These are phyloP conservation scores for Backusella liffmaniae DNA, from an alignment of 192 early-diverging fungal species.

Conservation along the genomic window DNA sequence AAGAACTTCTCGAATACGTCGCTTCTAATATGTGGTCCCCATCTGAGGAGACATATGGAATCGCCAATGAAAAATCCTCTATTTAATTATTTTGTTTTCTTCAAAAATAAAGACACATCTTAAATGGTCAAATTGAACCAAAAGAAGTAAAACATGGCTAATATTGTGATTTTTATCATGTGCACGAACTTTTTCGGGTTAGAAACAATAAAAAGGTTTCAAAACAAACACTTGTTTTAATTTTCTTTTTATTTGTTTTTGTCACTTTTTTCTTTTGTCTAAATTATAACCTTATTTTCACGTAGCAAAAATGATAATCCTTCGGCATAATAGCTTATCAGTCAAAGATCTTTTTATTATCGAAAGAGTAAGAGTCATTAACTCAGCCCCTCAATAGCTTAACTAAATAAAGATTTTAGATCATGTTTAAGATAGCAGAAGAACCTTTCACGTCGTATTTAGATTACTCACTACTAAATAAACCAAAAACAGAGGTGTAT, in stretches of 20 bases:
- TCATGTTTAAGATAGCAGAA: conserved; percentile 49
- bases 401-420: conserved; percentile 24
- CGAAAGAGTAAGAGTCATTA: conserved; percentile 47
- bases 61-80: background rate
- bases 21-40: conserved; percentile 10
- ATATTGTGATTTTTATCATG: background rate
- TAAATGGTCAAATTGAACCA: background rate
- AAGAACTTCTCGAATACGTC: conserved; percentile 9
- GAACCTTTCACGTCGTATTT: conserved; percentile 34
- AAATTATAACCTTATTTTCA: background rate
- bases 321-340: conserved; percentile 47
- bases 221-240: background rate
- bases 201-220: background rate
- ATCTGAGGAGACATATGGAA: background rate
- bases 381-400: background rate
- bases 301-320: conserved; percentile 41
- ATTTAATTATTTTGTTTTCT: background rate
- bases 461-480: conserved; percentile 60
- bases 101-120: background rate
- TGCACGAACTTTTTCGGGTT: conserved; percentile 5
- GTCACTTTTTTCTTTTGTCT: background rate
- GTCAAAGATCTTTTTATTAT: conserved; percentile 55
- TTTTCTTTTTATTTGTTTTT: background rate
- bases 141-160: background rate
- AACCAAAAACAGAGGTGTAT: conserved; percentile 72